Base-by-base conservation (phyloP, 306 rosid species). In the Gastrolobium bilobum region DNA sequence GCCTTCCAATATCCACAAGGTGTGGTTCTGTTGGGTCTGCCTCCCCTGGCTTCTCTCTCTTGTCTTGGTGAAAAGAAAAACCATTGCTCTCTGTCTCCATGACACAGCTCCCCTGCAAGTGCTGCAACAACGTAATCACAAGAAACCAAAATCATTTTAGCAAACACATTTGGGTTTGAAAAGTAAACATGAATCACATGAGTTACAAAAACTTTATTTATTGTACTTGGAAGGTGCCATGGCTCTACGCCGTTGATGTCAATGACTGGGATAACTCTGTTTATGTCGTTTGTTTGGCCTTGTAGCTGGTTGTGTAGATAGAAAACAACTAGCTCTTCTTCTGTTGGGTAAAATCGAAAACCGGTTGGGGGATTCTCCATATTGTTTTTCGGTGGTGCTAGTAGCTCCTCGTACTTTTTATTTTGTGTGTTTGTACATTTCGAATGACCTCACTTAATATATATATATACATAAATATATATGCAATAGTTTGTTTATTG, bases 1-100 rank as follows among this genome's bases (percentile, higher is more conserved):
- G 97, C 94, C 43, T 93, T 93, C 97, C 97, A 93, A 52, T 90
- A 91, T 31, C 97, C 97, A 50, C 81, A 52, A 6, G 79, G 83
- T 0, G 97, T 91, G 51, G 89, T 89, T 61, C 96, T 78, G 76
- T 51, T 91, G 7, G 93, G 96, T n/a, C 94, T 87, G 4, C 92
- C 91, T 53, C 97, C 97, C 13, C 81, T 86, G 5, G 88, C 85
- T 79, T 93, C 97, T 38, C 91, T 83, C 70, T 86, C 91, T 67
- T 91, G 97, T 10, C 89, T 89, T 0, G 82, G 87, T 7, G 88
- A 81, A 40, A 91, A 93, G 91, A 87, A 93, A 68, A 93, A 93
- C 97, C 96, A 93, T 61, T 93, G 97, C 79, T 93, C 96, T 1
- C 66, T 89, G 54, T 92, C 97, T 5, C 75, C 89, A 3, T 46